These are phyloP conservation scores for Scedosporium apiospermum DNA, from an alignment of 2,329 filamentous ascomycete genomes.

Conservation along the genomic window DNA sequence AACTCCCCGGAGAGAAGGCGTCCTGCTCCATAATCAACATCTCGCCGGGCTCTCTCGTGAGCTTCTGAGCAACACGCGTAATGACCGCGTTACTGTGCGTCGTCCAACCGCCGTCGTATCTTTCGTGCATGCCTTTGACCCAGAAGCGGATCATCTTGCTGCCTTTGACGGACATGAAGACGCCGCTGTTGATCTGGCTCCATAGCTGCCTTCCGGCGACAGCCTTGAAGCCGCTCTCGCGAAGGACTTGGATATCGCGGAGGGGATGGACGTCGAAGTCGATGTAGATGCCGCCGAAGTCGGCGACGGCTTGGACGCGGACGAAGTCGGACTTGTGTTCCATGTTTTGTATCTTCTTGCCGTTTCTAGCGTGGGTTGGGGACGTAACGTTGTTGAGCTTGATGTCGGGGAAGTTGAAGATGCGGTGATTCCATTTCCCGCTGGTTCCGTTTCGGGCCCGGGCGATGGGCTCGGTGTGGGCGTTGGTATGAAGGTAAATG, in stretches of 20 bases:
- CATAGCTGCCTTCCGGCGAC: slow-evolving; percentile 11
- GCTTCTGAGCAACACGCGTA: background rate
- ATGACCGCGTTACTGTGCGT: slow-evolving; percentile 18
- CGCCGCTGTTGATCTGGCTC: slow-evolving; percentile 14
- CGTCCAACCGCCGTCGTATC: slow-evolving; percentile 18
- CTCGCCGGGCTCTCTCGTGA: background rate
- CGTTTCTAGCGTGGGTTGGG: slow-evolving; percentile 11
- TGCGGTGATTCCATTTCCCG: background rate
- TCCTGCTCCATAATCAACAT: background rate
- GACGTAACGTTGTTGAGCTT: background rate
- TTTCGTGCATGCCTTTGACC: slow-evolving; percentile 24
- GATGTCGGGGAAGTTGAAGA: background rate
- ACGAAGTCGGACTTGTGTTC: slow-evolving; percentile 16
- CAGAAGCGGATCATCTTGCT: slow-evolving; percentile 12
- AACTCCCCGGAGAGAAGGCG: background rate
- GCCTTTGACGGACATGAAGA: slow-evolving; percentile 14
- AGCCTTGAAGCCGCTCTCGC: slow-evolving; percentile 12
- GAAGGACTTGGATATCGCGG: slow-evolving; percentile 8
- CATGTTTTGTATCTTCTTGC: slow-evolving; percentile 8
- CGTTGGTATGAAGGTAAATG: slow-evolving; percentile 20
- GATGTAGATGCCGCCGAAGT: slow-evolving; percentile 14
- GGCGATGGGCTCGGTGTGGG: slow-evolving; percentile 7
- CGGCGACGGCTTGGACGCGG: slow-evolving; percentile 12
- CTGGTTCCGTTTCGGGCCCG: background rate
- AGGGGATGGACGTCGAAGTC: slow-evolving; percentile 14